Percentiles rank a stretch among this genome's conserved stretches.
Evolutionary conservation across 2,329 filamentous ascomycete species (phyloP).

Genomic region (Claviceps spartinae): DNA sequence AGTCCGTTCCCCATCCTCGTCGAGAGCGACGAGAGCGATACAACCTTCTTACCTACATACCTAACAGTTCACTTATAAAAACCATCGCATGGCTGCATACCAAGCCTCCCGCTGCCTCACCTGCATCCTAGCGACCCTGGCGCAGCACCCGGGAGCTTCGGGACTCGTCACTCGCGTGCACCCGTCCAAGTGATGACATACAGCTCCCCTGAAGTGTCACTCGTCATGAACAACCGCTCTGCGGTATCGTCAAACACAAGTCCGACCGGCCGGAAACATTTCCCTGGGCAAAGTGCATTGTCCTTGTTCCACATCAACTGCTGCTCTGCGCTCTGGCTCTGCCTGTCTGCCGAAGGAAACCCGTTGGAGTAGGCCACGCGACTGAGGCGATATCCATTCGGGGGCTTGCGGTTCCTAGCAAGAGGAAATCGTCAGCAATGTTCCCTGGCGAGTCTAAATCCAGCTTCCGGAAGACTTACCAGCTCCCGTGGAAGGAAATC

Average conservation of each 20-base stretch:
- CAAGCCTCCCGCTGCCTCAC: too few relatives aligned
- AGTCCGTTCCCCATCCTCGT: too few relatives aligned
- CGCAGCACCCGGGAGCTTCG: too few relatives aligned
- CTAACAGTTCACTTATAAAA: too few relatives aligned
- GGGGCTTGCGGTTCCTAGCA: constrained; percentile 19
- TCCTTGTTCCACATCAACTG: constrained; percentile 38
- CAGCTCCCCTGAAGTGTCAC: constrained; percentile 41
- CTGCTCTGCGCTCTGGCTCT: constrained; percentile 28
- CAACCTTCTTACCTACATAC: too few relatives aligned
- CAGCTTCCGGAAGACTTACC: constrained; percentile 14
- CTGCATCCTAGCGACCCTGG: too few relatives aligned
- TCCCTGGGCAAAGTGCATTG: constrained; percentile 27
- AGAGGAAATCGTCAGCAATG: background rate
- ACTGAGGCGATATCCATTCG: constrained; percentile 25
- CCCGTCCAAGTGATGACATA: constrained; percentile 25
- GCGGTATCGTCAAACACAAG: constrained; percentile 26
- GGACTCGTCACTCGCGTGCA: too few relatives aligned
- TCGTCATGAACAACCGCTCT: constrained; percentile 35
- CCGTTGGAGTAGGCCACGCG: constrained; percentile 23
- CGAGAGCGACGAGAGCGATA: too few relatives aligned
- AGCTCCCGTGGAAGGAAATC: constrained; percentile 51
- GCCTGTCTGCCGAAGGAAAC: constrained; percentile 16
- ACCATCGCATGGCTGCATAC: too few relatives aligned
- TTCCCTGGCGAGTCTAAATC: background rate
- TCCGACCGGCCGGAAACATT: constrained; percentile 40